Evolutionary conservation across 2,329 filamentous ascomycete species (phyloP).

Genomic region (Apiospora koreana): DNA sequence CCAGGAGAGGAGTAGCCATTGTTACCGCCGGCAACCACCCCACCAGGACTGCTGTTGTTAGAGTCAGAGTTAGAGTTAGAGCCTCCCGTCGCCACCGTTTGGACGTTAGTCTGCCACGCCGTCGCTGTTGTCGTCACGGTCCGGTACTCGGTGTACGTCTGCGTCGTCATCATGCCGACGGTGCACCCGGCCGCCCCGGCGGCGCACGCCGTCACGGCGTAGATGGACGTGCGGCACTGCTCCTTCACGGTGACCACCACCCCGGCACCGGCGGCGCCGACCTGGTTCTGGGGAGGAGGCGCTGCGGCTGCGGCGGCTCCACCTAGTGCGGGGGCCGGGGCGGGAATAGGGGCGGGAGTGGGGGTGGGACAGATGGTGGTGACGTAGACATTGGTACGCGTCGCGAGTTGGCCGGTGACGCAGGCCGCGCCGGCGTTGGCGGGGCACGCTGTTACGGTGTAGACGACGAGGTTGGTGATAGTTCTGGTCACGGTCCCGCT

Average conservation of each 20-base stretch:
- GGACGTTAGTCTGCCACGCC: background rate
- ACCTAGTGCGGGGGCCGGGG: background rate
- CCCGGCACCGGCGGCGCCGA: background rate
- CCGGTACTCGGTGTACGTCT: background rate
- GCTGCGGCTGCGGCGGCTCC: background rate
- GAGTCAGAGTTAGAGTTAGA: too few relatives aligned
- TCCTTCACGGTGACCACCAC: constrained; percentile 15
- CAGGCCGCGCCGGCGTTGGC: constrained; percentile 10
- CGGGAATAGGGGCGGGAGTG: background rate
- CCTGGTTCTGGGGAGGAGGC: background rate
- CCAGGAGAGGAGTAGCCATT: background rate
- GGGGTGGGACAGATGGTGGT: constrained; percentile 25
- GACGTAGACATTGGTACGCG: constrained; percentile 21
- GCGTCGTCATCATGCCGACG: background rate
- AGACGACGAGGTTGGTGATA: constrained; percentile 23
- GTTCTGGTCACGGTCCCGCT: constrained; percentile 23
- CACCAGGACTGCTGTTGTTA: background rate
- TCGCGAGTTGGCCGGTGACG: constrained; percentile 17
- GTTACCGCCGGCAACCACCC: background rate
- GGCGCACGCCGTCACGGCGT: constrained; percentile 20
- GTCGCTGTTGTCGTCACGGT: background rate
- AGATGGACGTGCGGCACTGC: constrained; percentile 21
- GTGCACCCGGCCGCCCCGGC: constrained; percentile 13
- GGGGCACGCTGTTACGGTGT: constrained; percentile 22
- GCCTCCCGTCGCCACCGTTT: background rate